Base-by-base conservation (phyloP, 805 yeast genomes). In the Saccharomyces jurei region DNA sequence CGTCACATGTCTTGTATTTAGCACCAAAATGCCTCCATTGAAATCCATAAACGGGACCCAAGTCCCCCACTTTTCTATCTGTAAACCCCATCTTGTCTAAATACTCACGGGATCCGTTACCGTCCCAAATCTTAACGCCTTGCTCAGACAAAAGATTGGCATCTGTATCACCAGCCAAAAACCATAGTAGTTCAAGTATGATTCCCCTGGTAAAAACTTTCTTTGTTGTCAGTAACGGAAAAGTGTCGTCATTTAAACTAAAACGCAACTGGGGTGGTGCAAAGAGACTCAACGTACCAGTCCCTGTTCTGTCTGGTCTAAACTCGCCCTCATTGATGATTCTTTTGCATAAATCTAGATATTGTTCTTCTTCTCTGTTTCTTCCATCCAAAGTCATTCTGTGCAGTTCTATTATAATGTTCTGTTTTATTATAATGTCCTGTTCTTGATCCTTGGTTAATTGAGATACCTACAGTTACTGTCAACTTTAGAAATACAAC, bases 11-110 rank as follows among this genome's bases (percentile, higher is more conserved):
- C 31, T 66, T 76, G 69, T 94, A 94, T 60, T 87, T 83, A 4
- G 99, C 99, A 48, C 99, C 99, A 70, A 94, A 94, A 71, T 94
- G 99, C 64, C 99, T 83, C 99, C 99, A 94, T 71, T 94, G 99
- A 74, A 94, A 94, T 0, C 99, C 99, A 69, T 94, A 94, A 2
- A 94, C 97, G 1, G 99, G 99, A 1, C 99, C 99, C 62, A 94
- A 71, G 72, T 94, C 99, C 53, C 98, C 98, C 63, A 83, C 97
- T 56, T 90, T 77, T 67, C 96, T 83, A 56, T 87, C 77, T 0
- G 78, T 78, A 49, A 94, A 78, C 0, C 98, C 99, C 41, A 90
- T 72, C 3, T 81, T 78, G 68, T 94, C 97, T 53, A 94, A 75
- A 68, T 82, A 94, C 70, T 89, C 96, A 57, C 97, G 77, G 41